Evolutionary conservation across 2,329 filamentous ascomycete species (phyloP).

Genomic region (Furcasterigmium sp.): DNA sequence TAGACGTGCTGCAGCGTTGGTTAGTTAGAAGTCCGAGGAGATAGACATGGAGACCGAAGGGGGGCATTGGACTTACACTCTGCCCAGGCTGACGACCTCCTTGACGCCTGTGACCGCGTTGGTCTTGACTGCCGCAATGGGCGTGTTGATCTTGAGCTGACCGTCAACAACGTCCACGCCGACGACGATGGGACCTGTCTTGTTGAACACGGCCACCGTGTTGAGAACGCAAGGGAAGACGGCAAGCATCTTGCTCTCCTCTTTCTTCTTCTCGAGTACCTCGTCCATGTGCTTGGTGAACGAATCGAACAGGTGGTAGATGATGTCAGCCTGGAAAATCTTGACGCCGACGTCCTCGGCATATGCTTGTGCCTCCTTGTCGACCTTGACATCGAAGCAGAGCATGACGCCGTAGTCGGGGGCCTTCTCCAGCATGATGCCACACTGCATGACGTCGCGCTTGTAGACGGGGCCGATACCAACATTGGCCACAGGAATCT

Average conservation of each 20-base stretch:
- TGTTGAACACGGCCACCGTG: conserved; percentile 95
- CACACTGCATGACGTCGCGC: conserved; percentile 92
- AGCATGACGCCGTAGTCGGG: conserved; percentile 98
- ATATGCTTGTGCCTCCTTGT: conserved; percentile 89
- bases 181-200: conserved; percentile 90
- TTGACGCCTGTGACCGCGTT: conserved; percentile 75
- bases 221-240: conserved; percentile 94
- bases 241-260: conserved; percentile 89
- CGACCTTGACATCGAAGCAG: conserved; percentile 98
- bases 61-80: conserved; percentile 68
- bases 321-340: conserved; percentile 98
- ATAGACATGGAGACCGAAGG: background rate
- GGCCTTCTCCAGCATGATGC: conserved; percentile 92
- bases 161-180: conserved; percentile 96
- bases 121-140: conserved; percentile 79
- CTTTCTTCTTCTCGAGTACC: conserved; percentile 86
- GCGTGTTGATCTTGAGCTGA: conserved; percentile 78
- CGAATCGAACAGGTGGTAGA: conserved; percentile 95
- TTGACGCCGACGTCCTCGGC: conserved; percentile 94
- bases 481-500: conserved; percentile 96
- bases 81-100: conserved; percentile 78
- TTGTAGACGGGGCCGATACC: conserved; percentile 97
- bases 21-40: conserved; percentile 16
- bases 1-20: conserved; percentile 68
- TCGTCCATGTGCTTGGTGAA: conserved; percentile 94